A percentile compares a stretch with the other conserved stretches of the same genome.
phyloP scores from a whole-genome alignment of 495 filamentous ascomycete genomes.

The Aspergillus olivimuriae region DNA sequence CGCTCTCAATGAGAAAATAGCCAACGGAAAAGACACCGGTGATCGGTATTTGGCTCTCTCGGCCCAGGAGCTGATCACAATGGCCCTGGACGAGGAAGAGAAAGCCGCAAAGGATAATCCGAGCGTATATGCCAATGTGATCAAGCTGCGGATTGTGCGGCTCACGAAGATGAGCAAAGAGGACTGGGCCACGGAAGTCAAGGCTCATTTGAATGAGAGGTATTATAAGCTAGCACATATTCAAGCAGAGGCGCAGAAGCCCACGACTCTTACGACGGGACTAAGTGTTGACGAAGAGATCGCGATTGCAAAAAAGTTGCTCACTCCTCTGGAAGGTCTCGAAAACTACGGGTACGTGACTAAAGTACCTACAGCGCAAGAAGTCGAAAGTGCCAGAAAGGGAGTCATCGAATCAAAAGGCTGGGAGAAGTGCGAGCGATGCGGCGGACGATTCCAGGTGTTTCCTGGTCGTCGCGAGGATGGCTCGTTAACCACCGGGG shows the following conservation, averaged over 20 bases:
- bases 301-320: constrained; percentile 49
- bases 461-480: constrained; percentile 83
- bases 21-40: constrained; percentile 43
- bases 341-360: constrained; percentile 70
- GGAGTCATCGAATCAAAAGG: constrained; percentile 61
- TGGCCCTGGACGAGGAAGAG: constrained; percentile 83
- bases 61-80: constrained; percentile 63
- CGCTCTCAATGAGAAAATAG: constrained; percentile 57
- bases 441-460: constrained; percentile 78
- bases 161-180: constrained; percentile 64
- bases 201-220: constrained; percentile 32
- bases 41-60: constrained; percentile 56
- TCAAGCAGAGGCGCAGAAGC: constrained; percentile 13
- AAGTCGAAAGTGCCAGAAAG: constrained; percentile 54
- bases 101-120: constrained; percentile 59
- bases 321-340: constrained; percentile 53
- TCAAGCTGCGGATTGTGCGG: constrained; percentile 69
- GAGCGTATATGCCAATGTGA: constrained; percentile 68
- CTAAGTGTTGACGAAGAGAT: constrained; percentile 64
- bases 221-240: constrained; percentile 35
- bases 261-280: constrained; percentile 54
- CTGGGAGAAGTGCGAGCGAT: constrained; percentile 87
- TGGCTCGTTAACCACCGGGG: constrained; percentile 70
- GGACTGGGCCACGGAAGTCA: constrained; percentile 55
- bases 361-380: constrained; percentile 49